Percentiles rank a stretch among this genome's conserved stretches.
These are phyloP conservation scores for Microdochium paspali DNA, from an alignment of 2,329 filamentous ascomycete genomes.

Conservation along the genomic window DNA sequence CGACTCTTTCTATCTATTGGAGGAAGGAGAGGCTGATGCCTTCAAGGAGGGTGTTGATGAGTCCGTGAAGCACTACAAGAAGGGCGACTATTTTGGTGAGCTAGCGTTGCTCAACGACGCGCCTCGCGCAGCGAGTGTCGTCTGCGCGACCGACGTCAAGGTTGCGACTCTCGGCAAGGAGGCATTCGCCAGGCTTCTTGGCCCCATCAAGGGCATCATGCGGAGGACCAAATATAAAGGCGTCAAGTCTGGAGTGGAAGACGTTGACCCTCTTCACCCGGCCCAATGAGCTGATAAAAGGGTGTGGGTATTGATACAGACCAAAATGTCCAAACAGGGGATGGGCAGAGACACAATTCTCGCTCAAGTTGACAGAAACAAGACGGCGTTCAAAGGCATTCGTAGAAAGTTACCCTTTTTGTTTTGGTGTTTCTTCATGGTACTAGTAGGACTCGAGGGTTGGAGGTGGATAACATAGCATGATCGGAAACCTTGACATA, in stretches of 20 bases:
- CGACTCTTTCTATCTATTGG: conserved; percentile 84
- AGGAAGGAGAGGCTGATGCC: conserved; percentile 78
- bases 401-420: background rate
- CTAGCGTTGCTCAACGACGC: conserved; percentile 88
- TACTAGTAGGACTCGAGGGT: background rate
- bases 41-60: conserved; percentile 65
- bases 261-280: conserved; percentile 55
- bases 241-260: conserved; percentile 52
- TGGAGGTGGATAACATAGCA: no score
- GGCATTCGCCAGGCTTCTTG: conserved; percentile 87
- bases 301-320: background rate
- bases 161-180: conserved; percentile 87
- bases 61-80: conserved; percentile 71
- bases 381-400: background rate
- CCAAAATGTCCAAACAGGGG: background rate
- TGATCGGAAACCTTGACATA: no score
- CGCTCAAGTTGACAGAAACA: background rate
- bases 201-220: conserved; percentile 92
- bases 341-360: background rate
- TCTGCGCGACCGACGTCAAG: conserved; percentile 80
- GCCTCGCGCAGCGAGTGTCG: conserved; percentile 80
- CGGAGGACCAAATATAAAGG: conserved; percentile 61
- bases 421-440: background rate
- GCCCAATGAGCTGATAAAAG: background rate
- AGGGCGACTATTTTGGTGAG: conserved; percentile 97